Evolutionary conservation across 2,329 filamentous ascomycete genomes (phyloP).

Genomic region (Epichloe coenophiala): DNA sequence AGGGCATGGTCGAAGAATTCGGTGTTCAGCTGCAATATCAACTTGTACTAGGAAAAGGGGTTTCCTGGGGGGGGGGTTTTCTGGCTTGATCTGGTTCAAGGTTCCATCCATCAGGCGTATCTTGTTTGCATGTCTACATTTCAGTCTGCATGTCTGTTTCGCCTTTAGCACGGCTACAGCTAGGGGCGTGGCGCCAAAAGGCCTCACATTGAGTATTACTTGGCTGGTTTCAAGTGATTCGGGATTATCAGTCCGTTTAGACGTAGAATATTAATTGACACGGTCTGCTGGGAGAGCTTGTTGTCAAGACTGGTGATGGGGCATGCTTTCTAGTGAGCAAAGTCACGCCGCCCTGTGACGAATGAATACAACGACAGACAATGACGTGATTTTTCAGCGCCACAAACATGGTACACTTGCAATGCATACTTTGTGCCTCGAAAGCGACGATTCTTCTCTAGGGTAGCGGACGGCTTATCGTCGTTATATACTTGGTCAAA

Average conservation of each 20-base stretch:
- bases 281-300: too few species aligned
- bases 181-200: background rate
- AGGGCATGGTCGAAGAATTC: background rate
- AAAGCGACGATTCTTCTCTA: too few species aligned
- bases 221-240: background rate
- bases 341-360: too few species aligned
- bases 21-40: background rate
- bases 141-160: background rate
- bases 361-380: too few species aligned
- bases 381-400: too few species aligned
- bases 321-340: too few species aligned
- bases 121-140: background rate
- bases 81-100: background rate
- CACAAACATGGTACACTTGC: too few species aligned
- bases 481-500: too few species aligned
- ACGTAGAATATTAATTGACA: background rate
- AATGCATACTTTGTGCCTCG: too few species aligned
- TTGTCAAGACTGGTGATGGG: too few species aligned
- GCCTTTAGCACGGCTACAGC: background rate
- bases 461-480: too few species aligned
- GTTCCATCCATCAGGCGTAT: background rate
- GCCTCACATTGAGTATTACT: background rate
- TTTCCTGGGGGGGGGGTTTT: background rate
- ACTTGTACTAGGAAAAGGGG: background rate
- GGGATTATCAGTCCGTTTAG: background rate